phyloP scores from a whole-genome alignment of 805 yeast genomes.

The Starmerella khaoyaiensis region DNA sequence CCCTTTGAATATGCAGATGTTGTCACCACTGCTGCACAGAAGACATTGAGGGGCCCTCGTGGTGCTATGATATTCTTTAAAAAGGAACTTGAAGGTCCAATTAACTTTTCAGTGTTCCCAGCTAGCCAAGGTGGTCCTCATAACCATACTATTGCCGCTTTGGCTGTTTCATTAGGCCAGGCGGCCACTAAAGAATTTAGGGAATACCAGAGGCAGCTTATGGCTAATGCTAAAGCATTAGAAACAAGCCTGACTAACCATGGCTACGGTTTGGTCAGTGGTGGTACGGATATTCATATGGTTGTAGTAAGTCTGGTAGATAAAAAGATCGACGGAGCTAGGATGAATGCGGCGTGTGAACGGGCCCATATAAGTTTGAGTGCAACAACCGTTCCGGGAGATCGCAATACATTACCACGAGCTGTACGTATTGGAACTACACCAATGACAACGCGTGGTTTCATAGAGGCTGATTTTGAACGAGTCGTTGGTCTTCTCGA shows the following conservation, averaged over 20 bases:
- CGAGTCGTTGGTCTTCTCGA: slow-evolving; percentile 68
- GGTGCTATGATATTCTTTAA: slow-evolving; percentile 99
- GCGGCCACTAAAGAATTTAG: slow-evolving; percentile 81
- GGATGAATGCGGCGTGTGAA: slow-evolving; percentile 91
- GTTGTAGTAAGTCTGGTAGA: slow-evolving; percentile 69
- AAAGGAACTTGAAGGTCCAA: slow-evolving; percentile 86
- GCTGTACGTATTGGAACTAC: slow-evolving; percentile 97
- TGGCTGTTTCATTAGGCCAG: slow-evolving; percentile 93
- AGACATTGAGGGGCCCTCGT: slow-evolving; percentile 97
- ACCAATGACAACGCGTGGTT: slow-evolving; percentile 96
- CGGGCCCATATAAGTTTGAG: slow-evolving; percentile 86
- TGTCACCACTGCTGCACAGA: slow-evolving; percentile 97
- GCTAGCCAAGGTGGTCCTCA: slow-evolving; percentile 99
- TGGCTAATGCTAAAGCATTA: slow-evolving; percentile 72
- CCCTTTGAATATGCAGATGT: slow-evolving; percentile 96
- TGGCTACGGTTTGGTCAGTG: slow-evolving; percentile 75
- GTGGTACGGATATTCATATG: slow-evolving; percentile 97
- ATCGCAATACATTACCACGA: slow-evolving; percentile 88
- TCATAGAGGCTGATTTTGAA: slow-evolving; percentile 72
- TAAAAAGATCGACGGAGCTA: slow-evolving; percentile 87
- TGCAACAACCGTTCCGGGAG: slow-evolving; percentile 97
- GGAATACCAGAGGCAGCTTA: slow-evolving; percentile 76
- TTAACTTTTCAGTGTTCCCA: slow-evolving; percentile 97
- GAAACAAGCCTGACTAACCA: slow-evolving; percentile 56
- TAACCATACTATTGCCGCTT: slow-evolving; percentile 94